These are phyloP conservation scores for Pleurostoma richardsiae DNA, from an alignment of 2,329 filamentous ascomycete genomes.

Conservation along the genomic window DNA sequence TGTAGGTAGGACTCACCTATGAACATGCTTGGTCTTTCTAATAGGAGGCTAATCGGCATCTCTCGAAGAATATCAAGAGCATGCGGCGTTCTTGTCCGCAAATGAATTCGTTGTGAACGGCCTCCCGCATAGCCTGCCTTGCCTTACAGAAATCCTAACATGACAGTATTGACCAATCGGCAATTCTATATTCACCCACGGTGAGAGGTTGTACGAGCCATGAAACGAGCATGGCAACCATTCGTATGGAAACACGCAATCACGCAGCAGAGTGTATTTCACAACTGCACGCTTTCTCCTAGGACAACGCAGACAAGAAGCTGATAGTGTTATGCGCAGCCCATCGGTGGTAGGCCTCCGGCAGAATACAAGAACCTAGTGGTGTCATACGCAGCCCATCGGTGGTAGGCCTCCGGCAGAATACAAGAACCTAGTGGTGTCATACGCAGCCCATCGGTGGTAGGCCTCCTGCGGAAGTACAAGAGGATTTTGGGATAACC, in stretches of 20 bases:
- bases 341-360: too few relatives aligned
- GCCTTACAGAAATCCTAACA: not conserved
- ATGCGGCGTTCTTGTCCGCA: not conserved
- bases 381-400: too few relatives aligned
- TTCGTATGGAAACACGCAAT: not conserved
- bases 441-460: not conserved
- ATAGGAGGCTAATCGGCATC: too few relatives aligned
- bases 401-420: too few relatives aligned
- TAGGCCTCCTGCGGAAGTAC: not conserved
- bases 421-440: too few relatives aligned
- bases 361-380: too few relatives aligned
- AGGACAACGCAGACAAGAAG: too few relatives aligned
- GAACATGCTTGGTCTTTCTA: too few relatives aligned
- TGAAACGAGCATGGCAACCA: not conserved
- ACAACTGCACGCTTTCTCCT: too few relatives aligned
- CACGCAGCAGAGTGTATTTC: not conserved
- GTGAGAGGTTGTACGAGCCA: not conserved
- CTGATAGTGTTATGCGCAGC: too few relatives aligned
- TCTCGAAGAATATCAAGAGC: not conserved
- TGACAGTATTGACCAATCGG: not conserved
- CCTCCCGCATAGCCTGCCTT: not conserved
- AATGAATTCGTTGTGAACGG: not conserved
- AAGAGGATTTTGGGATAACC: not conserved
- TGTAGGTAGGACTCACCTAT: too few relatives aligned
- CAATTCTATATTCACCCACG: not conserved